Evolutionary conservation across 2,329 filamentous ascomycete species (phyloP).

Genomic region (Chaetomium strumarium): DNA sequence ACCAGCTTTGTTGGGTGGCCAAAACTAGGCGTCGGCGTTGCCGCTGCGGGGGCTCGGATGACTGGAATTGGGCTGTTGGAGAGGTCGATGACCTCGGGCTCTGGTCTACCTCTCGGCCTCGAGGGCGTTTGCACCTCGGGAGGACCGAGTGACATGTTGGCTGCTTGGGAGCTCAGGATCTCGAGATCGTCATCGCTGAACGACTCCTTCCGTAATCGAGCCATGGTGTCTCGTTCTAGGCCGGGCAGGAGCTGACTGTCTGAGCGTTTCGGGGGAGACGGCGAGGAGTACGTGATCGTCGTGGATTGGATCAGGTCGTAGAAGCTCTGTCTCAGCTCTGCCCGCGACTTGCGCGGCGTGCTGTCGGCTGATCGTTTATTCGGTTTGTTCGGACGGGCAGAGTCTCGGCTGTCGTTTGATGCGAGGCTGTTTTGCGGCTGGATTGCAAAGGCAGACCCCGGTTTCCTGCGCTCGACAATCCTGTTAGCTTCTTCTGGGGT

Average conservation of each 20-base stretch:
- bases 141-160: conserved; percentile 24
- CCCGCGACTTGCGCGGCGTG: conserved; percentile 8
- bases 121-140: conserved; percentile 36
- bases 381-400: conserved; percentile 1
- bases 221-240: conserved; percentile 14
- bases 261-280: background rate
- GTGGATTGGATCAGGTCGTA: conserved; percentile 24
- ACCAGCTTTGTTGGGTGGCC: conserved; percentile 36
- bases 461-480: conserved; percentile 22
- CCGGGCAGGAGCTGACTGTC: background rate
- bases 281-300: conserved; percentile 18
- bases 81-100: conserved; percentile 29
- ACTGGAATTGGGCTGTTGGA: conserved; percentile 25
- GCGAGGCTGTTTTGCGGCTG: conserved; percentile 26
- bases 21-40: conserved; percentile 28
- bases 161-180: conserved; percentile 31
- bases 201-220: conserved; percentile 23
- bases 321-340: conserved; percentile 23
- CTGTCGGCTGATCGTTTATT: background rate
- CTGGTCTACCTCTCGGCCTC: conserved; percentile 32
- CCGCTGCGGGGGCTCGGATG: conserved; percentile 17
- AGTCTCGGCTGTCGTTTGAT: conserved; percentile 11
- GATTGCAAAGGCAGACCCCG: conserved; percentile 24
- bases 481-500: conserved; percentile 1
- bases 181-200: conserved; percentile 35